Base-by-base conservation (phyloP, 257 asterid species). In the Agastache rugosa region DNA sequence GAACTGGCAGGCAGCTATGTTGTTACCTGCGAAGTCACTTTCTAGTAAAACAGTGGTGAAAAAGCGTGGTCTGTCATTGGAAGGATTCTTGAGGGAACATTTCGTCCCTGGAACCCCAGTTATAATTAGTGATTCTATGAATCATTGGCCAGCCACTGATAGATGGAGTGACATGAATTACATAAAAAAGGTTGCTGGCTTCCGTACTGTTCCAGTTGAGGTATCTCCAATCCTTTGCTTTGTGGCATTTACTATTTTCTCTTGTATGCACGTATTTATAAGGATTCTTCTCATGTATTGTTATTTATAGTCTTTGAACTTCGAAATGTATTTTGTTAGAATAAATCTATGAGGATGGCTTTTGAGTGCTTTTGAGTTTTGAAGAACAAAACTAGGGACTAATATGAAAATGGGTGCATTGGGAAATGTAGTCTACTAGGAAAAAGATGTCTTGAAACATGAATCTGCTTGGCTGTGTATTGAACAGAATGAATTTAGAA, bases 171-270 rank as follows among this genome's bases (percentile, higher is more conserved):
- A 95, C 84, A 81, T 88, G 84, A 87, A 86, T 82, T 95, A 92
- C 82, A 96, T 95, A 73, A 85, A 83, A 72, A 79, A 77, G 62
- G 86, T 89, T 78, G 98, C 92, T 55, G 97, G 99, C 56, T 90
- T 87, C 71, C 99, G 96, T 45, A 95, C 99, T 2, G 91, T 95
- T 78, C 99, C 99, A 5, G 98, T 95, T 75, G 98, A 95, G 99
- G 98, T 92, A 79, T 75, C 72, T 76, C 75, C 64, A 27, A 14
- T 60, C 31, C 19, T 62, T 45, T 74, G 59, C 73, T 76, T 66
- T 56, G 53, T 60, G 76, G 2, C 42, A 37, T 56, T 17, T 27
- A 29, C 31, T 66, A 45, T 29, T 35, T 35, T 23, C 19, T 67
- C 11, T 14, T 67, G 15, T 63, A 50, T 51, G 25, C 22, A 19